Percentiles rank a stretch among this genome's conserved stretches.
Evolutionary conservation across 1,284 basidiomycete genomes (phyloP).

Genomic region (Ceratobasidium papillatum): DNA sequence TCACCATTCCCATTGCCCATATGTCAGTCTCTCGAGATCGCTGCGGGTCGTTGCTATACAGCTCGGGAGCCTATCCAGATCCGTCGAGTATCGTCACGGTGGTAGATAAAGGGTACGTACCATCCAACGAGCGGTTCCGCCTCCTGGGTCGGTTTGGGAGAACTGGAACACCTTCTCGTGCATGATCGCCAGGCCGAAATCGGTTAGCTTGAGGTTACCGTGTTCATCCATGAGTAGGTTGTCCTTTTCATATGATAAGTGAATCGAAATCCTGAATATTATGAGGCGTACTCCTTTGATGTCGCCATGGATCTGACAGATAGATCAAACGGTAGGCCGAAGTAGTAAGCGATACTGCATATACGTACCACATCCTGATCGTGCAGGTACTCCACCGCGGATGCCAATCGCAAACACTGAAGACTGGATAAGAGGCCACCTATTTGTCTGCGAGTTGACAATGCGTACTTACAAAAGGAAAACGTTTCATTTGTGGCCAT

Average conservation of each 20-base stretch:
- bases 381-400: neutral
- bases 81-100: neutral
- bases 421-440: neutral
- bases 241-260: neutral
- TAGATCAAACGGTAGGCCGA: too few relatives aligned
- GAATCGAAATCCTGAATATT: neutral
- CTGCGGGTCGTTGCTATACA: neutral
- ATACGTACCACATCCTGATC: neutral
- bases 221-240: neutral
- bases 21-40: neutral
- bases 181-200: constrained; percentile 21
- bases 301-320: neutral
- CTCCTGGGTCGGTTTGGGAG: constrained; percentile 1
- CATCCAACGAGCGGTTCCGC: too few relatives aligned
- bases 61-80: neutral
- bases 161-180: neutral
- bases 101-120: neutral
- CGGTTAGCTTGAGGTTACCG: constrained; percentile 4
- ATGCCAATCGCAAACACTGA: neutral
- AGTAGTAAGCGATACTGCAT: too few relatives aligned
- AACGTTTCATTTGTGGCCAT: neutral
- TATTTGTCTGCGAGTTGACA: neutral
- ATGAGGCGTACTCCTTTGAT: neutral
- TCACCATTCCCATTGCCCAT: neutral
- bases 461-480: neutral